Evolutionary conservation across 768 basidiomycete genomes (phyloP).

Genomic region (Psilocybe cubensis): DNA sequence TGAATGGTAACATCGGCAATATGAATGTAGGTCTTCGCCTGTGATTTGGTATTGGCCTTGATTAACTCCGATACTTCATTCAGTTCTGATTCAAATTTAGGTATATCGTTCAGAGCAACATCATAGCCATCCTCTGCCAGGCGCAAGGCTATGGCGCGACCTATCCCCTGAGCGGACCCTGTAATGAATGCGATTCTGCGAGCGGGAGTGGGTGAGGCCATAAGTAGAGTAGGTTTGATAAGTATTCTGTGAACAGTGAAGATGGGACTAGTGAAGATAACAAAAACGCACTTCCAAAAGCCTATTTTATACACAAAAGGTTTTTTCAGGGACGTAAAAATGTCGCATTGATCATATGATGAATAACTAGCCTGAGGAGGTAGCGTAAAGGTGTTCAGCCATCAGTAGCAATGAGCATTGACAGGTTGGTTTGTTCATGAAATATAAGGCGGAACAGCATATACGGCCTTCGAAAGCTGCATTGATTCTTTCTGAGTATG

Average conservation of each 20-base stretch:
- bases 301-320: too few species aligned
- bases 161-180: conserved; percentile 50
- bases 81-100: conserved; percentile 10
- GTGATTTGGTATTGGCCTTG: conserved; percentile 6
- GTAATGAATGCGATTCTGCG: conserved; percentile 42
- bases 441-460: too few species aligned
- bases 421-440: too few species aligned
- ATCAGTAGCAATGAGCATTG: too few species aligned
- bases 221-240: not conserved
- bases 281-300: too few species aligned
- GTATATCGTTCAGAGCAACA: conserved; percentile 44
- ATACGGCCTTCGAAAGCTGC: too few species aligned
- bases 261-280: too few species aligned
- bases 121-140: conserved; percentile 49
- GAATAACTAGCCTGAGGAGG: too few species aligned
- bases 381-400: too few species aligned
- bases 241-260: not conserved
- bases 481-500: too few species aligned
- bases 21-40: conserved; percentile 2
- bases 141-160: conserved; percentile 46
- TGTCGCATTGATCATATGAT: too few species aligned
- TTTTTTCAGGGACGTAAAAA: too few species aligned
- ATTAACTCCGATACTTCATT: conserved; percentile 14
- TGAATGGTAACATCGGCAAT: conserved; percentile 21
- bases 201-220: not conserved